phyloP scores from a whole-genome alignment of 2,329 filamentous ascomycete species.

The Colletotrichum godetiae region DNA sequence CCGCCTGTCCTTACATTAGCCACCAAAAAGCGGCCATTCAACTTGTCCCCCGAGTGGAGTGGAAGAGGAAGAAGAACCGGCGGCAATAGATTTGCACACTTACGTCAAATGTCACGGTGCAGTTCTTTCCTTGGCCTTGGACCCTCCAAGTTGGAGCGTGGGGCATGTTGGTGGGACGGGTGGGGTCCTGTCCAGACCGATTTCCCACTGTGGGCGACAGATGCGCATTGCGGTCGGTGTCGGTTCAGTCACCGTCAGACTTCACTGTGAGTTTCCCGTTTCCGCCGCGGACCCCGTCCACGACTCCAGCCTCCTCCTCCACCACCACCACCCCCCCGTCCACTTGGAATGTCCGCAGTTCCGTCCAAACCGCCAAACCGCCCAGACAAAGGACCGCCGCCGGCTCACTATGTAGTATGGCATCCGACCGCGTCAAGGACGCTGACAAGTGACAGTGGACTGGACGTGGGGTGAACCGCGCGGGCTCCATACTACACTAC shows the following conservation, averaged over 20 bases:
- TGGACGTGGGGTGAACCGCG: background rate
- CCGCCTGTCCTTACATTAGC: too few species aligned
- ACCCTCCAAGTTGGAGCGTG: background rate
- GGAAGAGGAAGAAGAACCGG: background rate
- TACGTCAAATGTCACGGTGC: background rate
- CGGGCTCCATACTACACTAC: background rate
- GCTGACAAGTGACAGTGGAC: background rate
- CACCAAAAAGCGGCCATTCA: too few species aligned
- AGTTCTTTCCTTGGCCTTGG: background rate
- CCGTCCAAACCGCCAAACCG: background rate
- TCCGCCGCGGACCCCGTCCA: background rate
- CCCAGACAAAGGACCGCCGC: background rate
- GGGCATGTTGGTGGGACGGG: background rate
- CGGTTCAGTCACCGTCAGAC: background rate
- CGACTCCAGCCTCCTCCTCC: too few species aligned
- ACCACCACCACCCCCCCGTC: background rate
- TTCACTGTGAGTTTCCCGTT: too few species aligned
- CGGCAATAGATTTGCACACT: background rate
- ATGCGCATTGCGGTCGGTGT: background rate
- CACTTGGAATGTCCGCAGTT: background rate
- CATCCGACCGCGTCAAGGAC: background rate
- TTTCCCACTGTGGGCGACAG: background rate
- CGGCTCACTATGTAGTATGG: background rate
- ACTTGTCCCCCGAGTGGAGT: too few species aligned
- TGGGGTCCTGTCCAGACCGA: background rate